Evolutionary conservation across 2,329 filamentous ascomycete genomes (phyloP), one percentile per base, ranked within the genome.

Genomic region (Penicillium oxalicum): DNA sequence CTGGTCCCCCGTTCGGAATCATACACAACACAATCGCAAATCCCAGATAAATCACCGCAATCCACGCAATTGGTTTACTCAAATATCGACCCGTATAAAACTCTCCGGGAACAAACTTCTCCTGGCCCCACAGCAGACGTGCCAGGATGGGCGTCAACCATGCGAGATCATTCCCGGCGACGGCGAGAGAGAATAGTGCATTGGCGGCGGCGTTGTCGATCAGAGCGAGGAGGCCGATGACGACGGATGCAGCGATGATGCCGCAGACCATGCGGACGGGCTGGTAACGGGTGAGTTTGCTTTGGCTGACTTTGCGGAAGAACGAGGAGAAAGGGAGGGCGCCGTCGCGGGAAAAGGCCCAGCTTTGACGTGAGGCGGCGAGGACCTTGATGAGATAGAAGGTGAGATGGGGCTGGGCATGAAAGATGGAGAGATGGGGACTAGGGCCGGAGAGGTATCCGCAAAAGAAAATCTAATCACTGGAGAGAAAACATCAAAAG

Each of bases 301-400:
- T 68, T 53, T 74, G 73, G 53, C 73, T 77, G 57, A 83, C 78
- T 13, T 73, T 72, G 25, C 79, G 71, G 66, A 82, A 79, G 64
- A 77, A 82, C 12, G 55, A 63, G 9, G 76, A 79, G 58, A 82
- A 81, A 0, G 80, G 80, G 2, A 83, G 70, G 1, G 79, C 80
- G 5, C 77, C 78, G 55, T 83, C 80, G 26, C 80, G 74, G 9
- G 77, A 78, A 61, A 83, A 83, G 0, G 80, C 80, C 80, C 80
- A 83, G 44, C 71, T 74, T 63, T 83, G 80, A 8, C 80, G 73
- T 9, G 76, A 80, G 7, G 76, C 77, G 1, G 80, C 80, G 8
- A 82, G 75, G 5, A 79, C 53, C 54, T 57, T 18, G 36, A 59
- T 52, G 11, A 18, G 1, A 9, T 29, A 9, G 9, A 18, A 9